Evolutionary conservation across 75 land plant genomes (phyloP).

Genomic region (Larix kaempferi): DNA sequence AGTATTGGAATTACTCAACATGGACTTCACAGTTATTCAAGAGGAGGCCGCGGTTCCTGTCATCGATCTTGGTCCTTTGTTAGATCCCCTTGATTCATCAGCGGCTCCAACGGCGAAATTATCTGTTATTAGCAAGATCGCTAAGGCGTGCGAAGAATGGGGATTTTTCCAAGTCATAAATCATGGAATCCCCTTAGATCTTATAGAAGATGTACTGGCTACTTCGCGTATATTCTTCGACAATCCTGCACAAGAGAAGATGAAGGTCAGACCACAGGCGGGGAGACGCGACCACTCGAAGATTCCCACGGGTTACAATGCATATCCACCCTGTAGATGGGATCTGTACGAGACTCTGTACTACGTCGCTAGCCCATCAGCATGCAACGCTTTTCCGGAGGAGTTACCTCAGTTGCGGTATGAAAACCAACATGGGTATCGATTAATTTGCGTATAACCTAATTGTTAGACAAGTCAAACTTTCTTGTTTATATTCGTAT

Average conservation of each 20-base stretch:
- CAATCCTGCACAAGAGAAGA: constrained; percentile 42
- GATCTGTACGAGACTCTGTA: neutral
- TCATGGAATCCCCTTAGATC: constrained; percentile 50
- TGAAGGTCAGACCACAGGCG: constrained; percentile 12
- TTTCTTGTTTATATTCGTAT: no score
- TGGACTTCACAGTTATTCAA: no score
- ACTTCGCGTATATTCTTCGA: constrained; percentile 43
- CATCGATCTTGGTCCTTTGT: constrained; percentile 46
- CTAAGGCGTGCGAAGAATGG: constrained; percentile 38
- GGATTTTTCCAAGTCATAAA: constrained; percentile 73
- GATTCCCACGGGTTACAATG: constrained; percentile 36
- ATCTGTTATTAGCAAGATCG: constrained; percentile 16
- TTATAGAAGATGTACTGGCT: constrained; percentile 28
- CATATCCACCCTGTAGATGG: constrained; percentile 17
- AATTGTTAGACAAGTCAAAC: no score
- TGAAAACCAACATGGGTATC: no score
- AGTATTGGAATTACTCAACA: no score
- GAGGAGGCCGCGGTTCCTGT: constrained; percentile 24
- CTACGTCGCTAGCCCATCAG: neutral
- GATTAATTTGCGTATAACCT: no score
- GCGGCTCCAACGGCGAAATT: neutral
- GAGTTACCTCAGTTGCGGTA: constrained; percentile 29
- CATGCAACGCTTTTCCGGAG: constrained; percentile 2
- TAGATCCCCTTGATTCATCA: constrained; percentile 2
- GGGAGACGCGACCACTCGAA: constrained; percentile 18